Percentiles rank a stretch among this genome's conserved stretches.
These are phyloP conservation scores for Globisporangium cylindrosporum DNA, from an alignment of 352 stramenopile genomes.

Conservation along the genomic window DNA sequence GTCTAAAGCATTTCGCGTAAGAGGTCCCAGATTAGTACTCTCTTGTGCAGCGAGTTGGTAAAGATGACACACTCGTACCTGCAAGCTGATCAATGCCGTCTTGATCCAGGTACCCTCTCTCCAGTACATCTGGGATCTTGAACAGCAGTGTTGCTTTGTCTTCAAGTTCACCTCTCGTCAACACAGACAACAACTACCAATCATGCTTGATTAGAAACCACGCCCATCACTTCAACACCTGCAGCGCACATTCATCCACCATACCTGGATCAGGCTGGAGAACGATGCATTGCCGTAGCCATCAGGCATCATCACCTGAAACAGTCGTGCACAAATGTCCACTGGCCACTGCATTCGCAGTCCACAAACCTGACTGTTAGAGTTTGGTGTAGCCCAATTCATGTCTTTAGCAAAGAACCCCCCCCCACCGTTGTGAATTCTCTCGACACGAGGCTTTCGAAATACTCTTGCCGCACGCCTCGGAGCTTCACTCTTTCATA, in stretches of 20 bases:
- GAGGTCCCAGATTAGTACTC: not conserved
- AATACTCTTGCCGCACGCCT: slow-evolving; percentile 46
- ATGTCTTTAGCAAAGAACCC: not conserved
- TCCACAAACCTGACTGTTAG: not conserved
- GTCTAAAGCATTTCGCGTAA: slow-evolving; percentile 22
- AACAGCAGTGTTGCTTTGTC: slow-evolving; percentile 62
- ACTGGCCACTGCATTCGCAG: slow-evolving; percentile 35
- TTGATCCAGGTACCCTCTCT: slow-evolving; percentile 31
- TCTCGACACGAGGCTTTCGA: slow-evolving; percentile 49
- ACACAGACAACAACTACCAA: slow-evolving; percentile 38
- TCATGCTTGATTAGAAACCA: not conserved
- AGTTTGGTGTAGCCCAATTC: slow-evolving; percentile 2
- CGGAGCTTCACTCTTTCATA: slow-evolving; percentile 41
- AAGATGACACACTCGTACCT: slow-evolving; percentile 23
- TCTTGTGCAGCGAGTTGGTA: not conserved
- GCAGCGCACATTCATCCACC: not conserved
- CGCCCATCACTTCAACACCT: not conserved
- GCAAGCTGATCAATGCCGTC: slow-evolving; percentile 42
- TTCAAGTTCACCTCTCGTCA: slow-evolving; percentile 37
- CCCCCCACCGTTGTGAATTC: slow-evolving; percentile 46
- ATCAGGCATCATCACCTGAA: slow-evolving; percentile 47
- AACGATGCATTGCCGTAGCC: slow-evolving; percentile 65
- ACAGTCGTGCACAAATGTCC: slow-evolving; percentile 39
- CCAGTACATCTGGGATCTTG: slow-evolving; percentile 28
- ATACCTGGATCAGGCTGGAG: slow-evolving; percentile 57